Base-by-base conservation (phyloP, 139 green algal genomes). In the Zygnema cylindricum region DNA sequence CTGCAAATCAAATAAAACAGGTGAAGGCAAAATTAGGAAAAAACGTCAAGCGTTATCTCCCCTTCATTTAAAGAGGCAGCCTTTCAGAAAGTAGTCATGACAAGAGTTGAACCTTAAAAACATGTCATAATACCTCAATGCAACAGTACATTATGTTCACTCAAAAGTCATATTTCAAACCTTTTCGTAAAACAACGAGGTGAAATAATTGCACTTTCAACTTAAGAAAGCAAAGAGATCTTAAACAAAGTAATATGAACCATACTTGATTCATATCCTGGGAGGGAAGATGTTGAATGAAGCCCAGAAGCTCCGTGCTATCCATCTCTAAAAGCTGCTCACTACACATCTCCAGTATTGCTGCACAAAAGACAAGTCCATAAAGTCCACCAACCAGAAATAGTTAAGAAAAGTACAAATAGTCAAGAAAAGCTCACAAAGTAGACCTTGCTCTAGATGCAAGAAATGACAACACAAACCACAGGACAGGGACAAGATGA, bases 271-370 rank as follows among this genome's bases (percentile, higher is more conserved):
- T 79, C 71, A 79, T 79, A 49, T 79, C 71, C 71, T 57, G 40
- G 38, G 7, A 16, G 11, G 71, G 71, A 79, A 79, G 71, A 49
- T 79, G 71, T 79, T 79, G 71, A 43, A 79, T 16, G 40, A 79
- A 79, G 3, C 71, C 71, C 39, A 79, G 71, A 49, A 79, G 39
- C 71, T 79, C 71, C 11, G 71, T 79, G 11, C 71, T 49, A 11
- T 79, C 71, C 71, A 79, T 79, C 71, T 79, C 71, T 49, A 79
- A 43, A 43, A 79, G 40, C 71, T 79, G 71, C 3, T 79, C 71
- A 79, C 71, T 79, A 79, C 41, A 57, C 71, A 79, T 79, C 71
- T 79, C 71, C 3, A 79, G 71, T 57, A 79, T 79, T 49, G 71
- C 49, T 63, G 49, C 49, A 63, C 49, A 63, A n/a, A n/a, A n/a